A percentile compares a stretch with the other conserved stretches of the same genome.
Conservation (phyloP, 1,139 yeast species). For the Diutina mesorugosa region DNA sequence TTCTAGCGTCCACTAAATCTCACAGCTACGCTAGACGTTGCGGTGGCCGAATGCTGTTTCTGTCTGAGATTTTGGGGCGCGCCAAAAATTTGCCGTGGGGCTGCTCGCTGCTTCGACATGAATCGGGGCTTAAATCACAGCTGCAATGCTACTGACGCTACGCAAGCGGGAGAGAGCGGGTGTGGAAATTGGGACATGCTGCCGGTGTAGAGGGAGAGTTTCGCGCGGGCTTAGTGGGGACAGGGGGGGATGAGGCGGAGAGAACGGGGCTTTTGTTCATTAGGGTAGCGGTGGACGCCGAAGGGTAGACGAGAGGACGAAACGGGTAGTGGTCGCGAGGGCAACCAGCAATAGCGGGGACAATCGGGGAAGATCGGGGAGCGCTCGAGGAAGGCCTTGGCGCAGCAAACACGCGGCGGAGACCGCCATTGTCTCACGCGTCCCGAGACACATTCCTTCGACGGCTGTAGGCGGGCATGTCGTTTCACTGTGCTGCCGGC, state of each 20-base stretch:
- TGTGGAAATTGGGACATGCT: background rate
- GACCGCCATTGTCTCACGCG: background rate
- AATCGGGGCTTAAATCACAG: background rate
- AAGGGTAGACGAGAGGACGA: no score
- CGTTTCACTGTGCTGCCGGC: background rate
- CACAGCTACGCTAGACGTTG: no score
- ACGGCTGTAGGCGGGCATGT: background rate
- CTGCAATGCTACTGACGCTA: background rate
- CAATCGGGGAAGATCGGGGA: no score
- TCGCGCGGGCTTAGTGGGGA: background rate
- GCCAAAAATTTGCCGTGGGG: background rate
- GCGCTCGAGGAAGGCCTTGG: no score
- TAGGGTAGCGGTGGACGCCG: background rate
- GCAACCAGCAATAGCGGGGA: no score
- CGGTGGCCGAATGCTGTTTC: no score
- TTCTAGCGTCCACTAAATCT: no score
- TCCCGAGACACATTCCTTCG: background rate
- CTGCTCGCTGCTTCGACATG: background rate
- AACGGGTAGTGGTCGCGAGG: no score
- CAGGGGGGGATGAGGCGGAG: background rate
- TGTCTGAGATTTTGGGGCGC: background rate
- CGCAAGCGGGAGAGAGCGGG: background rate
- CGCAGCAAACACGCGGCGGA: background rate
- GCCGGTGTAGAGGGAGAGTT: background rate
- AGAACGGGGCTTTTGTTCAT: background rate